Percentiles rank a stretch among this genome's conserved stretches.
These are phyloP conservation scores for Funneliformis geosporum DNA, from an alignment of 192 early-diverging fungal species.

Conservation along the genomic window DNA sequence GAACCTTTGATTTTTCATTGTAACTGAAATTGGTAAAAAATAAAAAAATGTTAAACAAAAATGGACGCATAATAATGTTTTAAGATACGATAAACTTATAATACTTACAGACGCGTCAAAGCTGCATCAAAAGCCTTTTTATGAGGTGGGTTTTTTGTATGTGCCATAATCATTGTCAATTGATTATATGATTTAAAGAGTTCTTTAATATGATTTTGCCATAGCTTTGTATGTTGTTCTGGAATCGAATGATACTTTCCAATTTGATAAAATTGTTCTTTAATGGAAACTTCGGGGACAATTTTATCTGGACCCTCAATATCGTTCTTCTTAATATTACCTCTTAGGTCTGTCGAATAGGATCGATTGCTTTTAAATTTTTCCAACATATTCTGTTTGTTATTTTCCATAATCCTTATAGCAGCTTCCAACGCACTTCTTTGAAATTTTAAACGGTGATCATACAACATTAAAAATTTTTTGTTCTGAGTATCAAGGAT, in stretches of 20 bases:
- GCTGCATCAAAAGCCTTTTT: conserved; percentile 31
- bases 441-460: not conserved
- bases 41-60: not conserved
- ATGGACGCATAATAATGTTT: no score
- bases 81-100: no score
- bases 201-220: not conserved
- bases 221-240: not conserved
- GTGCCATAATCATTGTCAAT: not conserved
- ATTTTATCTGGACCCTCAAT: not conserved
- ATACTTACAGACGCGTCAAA: conserved; percentile 13
- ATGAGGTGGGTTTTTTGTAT: conserved; percentile 15
- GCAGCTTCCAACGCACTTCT: not conserved
- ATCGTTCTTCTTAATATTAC: not conserved
- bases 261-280: not conserved
- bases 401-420: not conserved
- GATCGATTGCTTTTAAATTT: not conserved
- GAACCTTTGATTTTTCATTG: not conserved
- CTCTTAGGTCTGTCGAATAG: not conserved
- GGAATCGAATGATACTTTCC: conserved; percentile 7
- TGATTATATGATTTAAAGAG: conserved; percentile 1
- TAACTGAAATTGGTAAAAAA: not conserved
- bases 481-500: conserved; percentile 23
- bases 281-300: not conserved
- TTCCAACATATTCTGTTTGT: conserved; percentile 9
- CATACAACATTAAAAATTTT: conserved; percentile 23